Percentiles rank a stretch among this genome's conserved stretches.
Conservation (phyloP, 78 protist genomes). For the Parvularia atlantis region DNA sequence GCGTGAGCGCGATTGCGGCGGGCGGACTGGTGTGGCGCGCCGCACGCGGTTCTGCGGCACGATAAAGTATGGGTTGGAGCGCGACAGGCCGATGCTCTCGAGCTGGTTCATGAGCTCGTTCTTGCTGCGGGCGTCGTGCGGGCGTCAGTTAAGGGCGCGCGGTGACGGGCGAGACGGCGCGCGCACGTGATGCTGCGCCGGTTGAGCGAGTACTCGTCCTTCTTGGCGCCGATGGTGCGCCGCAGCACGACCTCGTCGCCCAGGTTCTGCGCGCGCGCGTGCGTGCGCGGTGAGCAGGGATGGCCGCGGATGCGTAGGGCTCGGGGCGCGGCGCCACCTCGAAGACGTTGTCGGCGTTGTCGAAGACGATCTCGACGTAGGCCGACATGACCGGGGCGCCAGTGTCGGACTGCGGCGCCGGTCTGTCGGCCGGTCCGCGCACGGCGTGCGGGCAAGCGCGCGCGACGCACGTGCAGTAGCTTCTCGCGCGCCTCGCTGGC, state of each 20-base stretch:
- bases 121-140: slow-evolving; percentile 24
- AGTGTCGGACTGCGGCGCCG: slow-evolving; percentile 21
- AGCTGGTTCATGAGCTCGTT: slow-evolving; percentile 73
- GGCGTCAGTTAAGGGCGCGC: background rate
- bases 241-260: slow-evolving; percentile 67
- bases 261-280: slow-evolving; percentile 23
- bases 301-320: background rate
- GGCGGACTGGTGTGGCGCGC: too few relatives aligned
- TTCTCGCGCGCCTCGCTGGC: slow-evolving; percentile 41
- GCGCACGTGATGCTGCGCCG: slow-evolving; percentile 19
- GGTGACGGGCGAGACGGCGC: background rate
- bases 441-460: background rate
- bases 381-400: slow-evolving; percentile 66
- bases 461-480: slow-evolving; percentile 51
- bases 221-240: slow-evolving; percentile 72
- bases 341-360: slow-evolving; percentile 84
- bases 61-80: slow-evolving; percentile 94
- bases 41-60: slow-evolving; percentile 92
- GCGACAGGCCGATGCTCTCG: slow-evolving; percentile 94
- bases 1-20: too few relatives aligned
- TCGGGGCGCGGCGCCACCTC: too few relatives aligned
- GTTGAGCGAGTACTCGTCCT: slow-evolving; percentile 87
- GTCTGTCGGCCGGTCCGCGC: background rate
- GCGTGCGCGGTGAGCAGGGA: background rate
- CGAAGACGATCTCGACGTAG: slow-evolving; percentile 86